phyloP scores from a whole-genome alignment of 2,329 filamentous ascomycete species.

The Arthrobotrys pseudoclavata region DNA sequence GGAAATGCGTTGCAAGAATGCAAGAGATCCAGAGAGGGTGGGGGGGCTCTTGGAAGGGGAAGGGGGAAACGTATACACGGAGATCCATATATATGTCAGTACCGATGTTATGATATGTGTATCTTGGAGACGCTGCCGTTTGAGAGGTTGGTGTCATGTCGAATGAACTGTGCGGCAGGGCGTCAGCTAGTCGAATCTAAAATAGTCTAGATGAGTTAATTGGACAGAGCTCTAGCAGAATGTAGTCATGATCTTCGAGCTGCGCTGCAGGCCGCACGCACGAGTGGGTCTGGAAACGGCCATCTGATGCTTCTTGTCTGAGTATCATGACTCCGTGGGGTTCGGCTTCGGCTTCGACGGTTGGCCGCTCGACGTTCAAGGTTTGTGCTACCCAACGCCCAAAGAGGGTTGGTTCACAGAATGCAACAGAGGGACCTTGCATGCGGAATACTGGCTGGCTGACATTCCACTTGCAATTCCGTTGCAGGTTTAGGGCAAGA shows the following conservation, averaged over 20 bases:
- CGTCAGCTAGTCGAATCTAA: constrained; percentile 2
- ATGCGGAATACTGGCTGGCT: constrained; percentile 51
- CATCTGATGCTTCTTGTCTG: constrained; percentile 8
- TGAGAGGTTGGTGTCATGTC: constrained; percentile 1
- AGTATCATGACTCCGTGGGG: constrained; percentile 23
- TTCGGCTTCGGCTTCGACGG: constrained; percentile 15
- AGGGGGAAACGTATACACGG: constrained; percentile 33
- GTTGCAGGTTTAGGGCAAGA: constrained; percentile 47
- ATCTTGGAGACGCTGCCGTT: neutral
- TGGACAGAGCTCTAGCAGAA: constrained; percentile 24
- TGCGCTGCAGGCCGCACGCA: constrained; percentile 49
- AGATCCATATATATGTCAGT: constrained; percentile 41
- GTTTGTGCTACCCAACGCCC: constrained; percentile 12
- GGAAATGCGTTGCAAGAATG: constrained; percentile 60
- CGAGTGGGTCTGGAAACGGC: constrained; percentile 58
- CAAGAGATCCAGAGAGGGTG: constrained; percentile 27
- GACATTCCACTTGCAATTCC: constrained; percentile 53
- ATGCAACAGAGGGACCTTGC: constrained; percentile 55
- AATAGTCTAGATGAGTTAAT: constrained; percentile 6
- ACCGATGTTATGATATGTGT: neutral
- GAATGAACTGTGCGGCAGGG: constrained; percentile 12
- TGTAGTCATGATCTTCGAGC: constrained; percentile 37
- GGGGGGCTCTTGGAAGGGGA: constrained; percentile 31
- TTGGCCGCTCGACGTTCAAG: constrained; percentile 11
- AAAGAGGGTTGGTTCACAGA: constrained; percentile 25